Percentiles rank a stretch among this genome's conserved stretches.
Conservation (phyloP, 2,329 filamentous ascomycete species). For the Leptodontidium sp. region DNA sequence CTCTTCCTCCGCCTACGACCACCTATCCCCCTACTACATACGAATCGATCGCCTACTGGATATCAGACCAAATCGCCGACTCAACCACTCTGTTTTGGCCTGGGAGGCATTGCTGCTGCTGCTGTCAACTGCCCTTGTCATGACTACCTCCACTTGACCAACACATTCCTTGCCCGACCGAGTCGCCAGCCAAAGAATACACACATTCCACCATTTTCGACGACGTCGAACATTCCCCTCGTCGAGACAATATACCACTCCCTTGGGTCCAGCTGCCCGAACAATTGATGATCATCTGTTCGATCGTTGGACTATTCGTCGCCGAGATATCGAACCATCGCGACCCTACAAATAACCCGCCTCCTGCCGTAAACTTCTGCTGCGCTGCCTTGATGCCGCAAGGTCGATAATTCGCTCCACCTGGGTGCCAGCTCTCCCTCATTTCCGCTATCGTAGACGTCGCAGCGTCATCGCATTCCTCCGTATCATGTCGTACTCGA, state of each 20-base stretch:
- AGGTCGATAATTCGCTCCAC: slow-evolving; percentile 30
- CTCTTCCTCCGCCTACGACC: background rate
- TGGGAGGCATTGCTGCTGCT: no score
- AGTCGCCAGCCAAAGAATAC: slow-evolving; percentile 2
- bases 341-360: background rate
- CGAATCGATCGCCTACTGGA: no score
- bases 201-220: slow-evolving; percentile 14
- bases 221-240: slow-evolving; percentile 10
- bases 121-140: slow-evolving; percentile 20
- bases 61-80: background rate
- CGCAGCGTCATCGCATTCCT: slow-evolving; percentile 38
- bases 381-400: slow-evolving; percentile 34
- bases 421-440: slow-evolving; percentile 18
- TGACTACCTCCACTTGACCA: slow-evolving; percentile 33
- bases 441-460: slow-evolving; percentile 35
- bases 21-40: background rate
- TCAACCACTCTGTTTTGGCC: background rate
- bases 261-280: slow-evolving; percentile 9
- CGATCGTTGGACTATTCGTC: background rate
- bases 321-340: background rate
- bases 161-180: slow-evolving; percentile 29
- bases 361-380: background rate
- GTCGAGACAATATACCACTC: background rate
- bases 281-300: background rate
- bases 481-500: slow-evolving; percentile 64